Evolutionary conservation across 2,329 filamentous ascomycete genomes (phyloP).

Genomic region (Dactylellina leptospora): DNA sequence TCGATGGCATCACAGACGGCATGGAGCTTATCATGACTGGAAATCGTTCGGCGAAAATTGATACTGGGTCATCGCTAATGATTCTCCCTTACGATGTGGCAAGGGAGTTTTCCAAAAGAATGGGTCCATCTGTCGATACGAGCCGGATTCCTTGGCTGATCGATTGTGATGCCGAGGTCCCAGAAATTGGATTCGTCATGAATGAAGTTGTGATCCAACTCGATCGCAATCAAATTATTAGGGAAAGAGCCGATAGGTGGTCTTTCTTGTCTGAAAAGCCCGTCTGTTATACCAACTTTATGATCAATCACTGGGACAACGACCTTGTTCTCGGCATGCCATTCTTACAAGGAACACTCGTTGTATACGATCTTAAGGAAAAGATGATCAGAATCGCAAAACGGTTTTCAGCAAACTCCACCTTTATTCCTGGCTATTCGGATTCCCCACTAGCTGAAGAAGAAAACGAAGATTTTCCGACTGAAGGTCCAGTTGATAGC

Average conservation of each 20-base stretch:
- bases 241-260: no score
- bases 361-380: conserved; percentile 26
- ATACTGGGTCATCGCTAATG: conserved; percentile 25
- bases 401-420: conserved; percentile 19
- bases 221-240: conserved; percentile 21
- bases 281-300: conserved; percentile 26
- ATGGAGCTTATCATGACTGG: neutral
- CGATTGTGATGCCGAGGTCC: conserved; percentile 23
- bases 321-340: conserved; percentile 28
- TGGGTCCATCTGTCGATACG: neutral
- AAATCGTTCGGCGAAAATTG: conserved; percentile 7
- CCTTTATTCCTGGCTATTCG: conserved; percentile 7
- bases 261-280: neutral
- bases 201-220: conserved; percentile 27
- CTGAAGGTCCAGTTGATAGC: no score
- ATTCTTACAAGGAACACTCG: conserved; percentile 31
- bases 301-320: conserved; percentile 10
- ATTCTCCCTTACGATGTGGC: conserved; percentile 3
- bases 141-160: neutral
- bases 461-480: no score
- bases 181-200: conserved; percentile 31
- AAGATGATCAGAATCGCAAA: conserved; percentile 31
- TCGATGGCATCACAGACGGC: conserved; percentile 27
- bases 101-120: neutral
- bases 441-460: no score